phyloP scores from a whole-genome alignment of 2,329 filamentous ascomycete species.

The Venturia asperata region DNA sequence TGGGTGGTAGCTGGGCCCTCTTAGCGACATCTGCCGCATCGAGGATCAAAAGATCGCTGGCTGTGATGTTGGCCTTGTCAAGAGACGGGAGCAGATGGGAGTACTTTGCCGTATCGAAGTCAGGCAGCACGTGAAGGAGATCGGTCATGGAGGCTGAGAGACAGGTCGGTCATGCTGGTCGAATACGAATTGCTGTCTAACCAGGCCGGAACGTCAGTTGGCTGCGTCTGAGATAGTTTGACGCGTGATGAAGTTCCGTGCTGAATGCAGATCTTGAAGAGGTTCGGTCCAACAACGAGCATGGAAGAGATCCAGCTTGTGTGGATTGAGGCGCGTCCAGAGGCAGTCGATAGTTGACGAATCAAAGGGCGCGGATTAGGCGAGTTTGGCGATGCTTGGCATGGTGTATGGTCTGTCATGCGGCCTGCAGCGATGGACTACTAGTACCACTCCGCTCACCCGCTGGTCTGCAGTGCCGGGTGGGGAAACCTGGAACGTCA shows the following conservation, averaged over 20 bases:
- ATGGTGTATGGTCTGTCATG: neutral
- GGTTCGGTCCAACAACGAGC: neutral
- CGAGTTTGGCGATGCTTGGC: conserved; percentile 8
- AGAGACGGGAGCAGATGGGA: conserved; percentile 69
- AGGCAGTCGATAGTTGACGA: neutral
- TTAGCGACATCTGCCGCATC: conserved; percentile 78
- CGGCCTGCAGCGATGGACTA: too few species aligned
- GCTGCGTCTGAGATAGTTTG: too few species aligned
- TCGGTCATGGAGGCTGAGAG: conserved; percentile 60
- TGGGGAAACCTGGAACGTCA: neutral
- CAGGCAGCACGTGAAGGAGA: conserved; percentile 72
- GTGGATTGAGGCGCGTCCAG: too few species aligned
- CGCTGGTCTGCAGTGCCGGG: neutral
- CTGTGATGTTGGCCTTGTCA: conserved; percentile 69
- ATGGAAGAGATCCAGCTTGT: neutral
- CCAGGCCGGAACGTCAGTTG: neutral
- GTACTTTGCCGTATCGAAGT: conserved; percentile 65
- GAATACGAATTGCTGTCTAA: too few species aligned
- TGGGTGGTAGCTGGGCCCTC: conserved; percentile 71
- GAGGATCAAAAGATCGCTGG: conserved; percentile 77
- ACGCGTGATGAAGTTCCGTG: neutral
- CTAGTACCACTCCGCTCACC: too few species aligned
- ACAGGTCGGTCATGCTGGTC: conserved; percentile 11
- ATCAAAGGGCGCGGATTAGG: neutral
- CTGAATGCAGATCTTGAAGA: too few species aligned